These are phyloP conservation scores for Diplotaxis tenuifolia DNA, from an alignment of 345 rosid genomes.

Conservation along the genomic window DNA sequence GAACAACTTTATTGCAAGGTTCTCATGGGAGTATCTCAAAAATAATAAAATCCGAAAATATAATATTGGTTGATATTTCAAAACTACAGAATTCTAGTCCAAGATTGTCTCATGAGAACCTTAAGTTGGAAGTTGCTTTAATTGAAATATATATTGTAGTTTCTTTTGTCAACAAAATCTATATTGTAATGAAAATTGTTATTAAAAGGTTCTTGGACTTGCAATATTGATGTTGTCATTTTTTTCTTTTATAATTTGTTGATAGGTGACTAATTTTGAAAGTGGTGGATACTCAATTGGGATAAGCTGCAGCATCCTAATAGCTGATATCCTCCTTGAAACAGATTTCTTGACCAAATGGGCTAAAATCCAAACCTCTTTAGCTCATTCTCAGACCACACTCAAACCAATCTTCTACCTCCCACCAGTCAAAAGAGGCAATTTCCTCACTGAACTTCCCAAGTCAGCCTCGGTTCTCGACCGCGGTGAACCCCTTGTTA, in stretches of 20 bases:
- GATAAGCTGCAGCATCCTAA: conserved; percentile 68
- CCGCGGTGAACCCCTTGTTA: conserved; percentile 35
- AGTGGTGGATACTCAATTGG: conserved; percentile 91
- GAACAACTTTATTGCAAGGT: too few relatives aligned
- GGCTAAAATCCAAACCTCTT: conserved; percentile 50
- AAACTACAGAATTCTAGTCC: too few relatives aligned
- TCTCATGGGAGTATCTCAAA: too few relatives aligned
- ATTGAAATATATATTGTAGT: background rate
- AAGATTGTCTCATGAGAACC: too few relatives aligned
- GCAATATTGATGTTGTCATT: background rate
- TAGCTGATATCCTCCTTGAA: conserved; percentile 51
- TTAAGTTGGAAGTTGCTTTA: too few relatives aligned
- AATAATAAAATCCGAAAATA: too few relatives aligned
- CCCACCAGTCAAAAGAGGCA: conserved; percentile 38
- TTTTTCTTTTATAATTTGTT: background rate
- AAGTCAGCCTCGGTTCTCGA: conserved; percentile 40
- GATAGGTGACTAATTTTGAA: conserved; percentile 75
- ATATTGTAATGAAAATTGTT: background rate
- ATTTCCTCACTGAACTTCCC: background rate
- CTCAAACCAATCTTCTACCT: conserved; percentile 54
- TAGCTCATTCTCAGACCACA: conserved; percentile 14
- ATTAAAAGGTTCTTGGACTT: background rate
- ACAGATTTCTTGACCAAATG: conserved; percentile 54
- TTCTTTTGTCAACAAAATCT: background rate
- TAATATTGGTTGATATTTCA: too few relatives aligned